Base-by-base conservation (phyloP, 257 asterid species). In the Forsythia viridissima region DNA sequence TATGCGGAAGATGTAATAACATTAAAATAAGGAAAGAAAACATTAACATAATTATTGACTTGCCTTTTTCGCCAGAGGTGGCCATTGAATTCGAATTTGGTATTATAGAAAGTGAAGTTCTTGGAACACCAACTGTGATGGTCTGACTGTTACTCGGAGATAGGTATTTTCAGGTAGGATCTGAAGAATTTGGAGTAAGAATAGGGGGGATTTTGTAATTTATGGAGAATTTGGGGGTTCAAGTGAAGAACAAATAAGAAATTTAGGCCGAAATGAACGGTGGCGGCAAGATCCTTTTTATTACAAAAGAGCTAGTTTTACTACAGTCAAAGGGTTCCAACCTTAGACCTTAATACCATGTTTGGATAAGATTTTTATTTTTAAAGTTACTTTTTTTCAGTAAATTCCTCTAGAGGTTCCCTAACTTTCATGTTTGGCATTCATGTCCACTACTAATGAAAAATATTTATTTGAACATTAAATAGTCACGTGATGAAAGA, bases 11-110 rank as follows among this genome's bases (percentile, higher is more conserved):
- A 70, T 36, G 63, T 69, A 79, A 69, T 16, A 85, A 77, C 85
- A 80, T 74, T 11, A 85, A 78, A 70, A 81, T 3, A 37, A 86
- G 79, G 44, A 85, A 73, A 73, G 71, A 78, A 77, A 84, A 7
- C 52, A 48, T 76, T 39, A 86, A 46, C 4, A 72, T 34, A 37
- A 77, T 61, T 6, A 76, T 24, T 4, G 80, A 86, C 90, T 86
- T 87, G 90, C 90, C 93, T 89, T 80, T 79, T 72, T 65, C 77
- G 37, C 79, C 79, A 72, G 80, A 61, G 74, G 41, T 44, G 38
- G 90, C 90, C 93, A 89, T 89, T 72, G 81, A 79, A 76, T 65
- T 75, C 55, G 77, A 76, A 69, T 73, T 78, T 70, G 72, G 70
- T 8, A n/a, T 42, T 42, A 42, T 36, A 72, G 68, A 16, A 24